Evolutionary conservation across 2,329 filamentous ascomycete species (phyloP).

Genomic region (Metarhizium guizhouense): DNA sequence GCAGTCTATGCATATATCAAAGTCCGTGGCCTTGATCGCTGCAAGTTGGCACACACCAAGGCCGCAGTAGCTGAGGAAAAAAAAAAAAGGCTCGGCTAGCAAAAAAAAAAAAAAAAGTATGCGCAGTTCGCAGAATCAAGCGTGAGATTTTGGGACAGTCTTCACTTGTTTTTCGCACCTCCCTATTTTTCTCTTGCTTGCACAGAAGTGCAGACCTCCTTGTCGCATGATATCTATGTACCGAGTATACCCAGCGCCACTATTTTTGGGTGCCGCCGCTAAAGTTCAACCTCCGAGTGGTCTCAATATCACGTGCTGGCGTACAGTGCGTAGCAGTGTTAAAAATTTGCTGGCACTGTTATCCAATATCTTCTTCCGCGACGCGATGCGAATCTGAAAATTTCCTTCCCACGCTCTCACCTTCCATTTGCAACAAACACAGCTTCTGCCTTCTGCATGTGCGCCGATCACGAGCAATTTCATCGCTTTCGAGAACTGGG

Average conservation of each 20-base stretch:
- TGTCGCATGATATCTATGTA: too few relatives aligned
- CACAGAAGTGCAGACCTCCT: too few relatives aligned
- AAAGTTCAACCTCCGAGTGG: not conserved
- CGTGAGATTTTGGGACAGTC: too few relatives aligned
- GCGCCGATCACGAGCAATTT: not conserved
- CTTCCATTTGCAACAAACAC: not conserved
- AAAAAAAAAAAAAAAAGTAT: too few relatives aligned
- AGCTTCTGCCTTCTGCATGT: not conserved
- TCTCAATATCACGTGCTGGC: conserved; percentile 14
- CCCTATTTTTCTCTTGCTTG: too few relatives aligned
- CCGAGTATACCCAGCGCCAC: not conserved
- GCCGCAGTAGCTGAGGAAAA: too few relatives aligned
- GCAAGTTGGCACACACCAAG: not conserved
- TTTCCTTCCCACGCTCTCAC: not conserved
- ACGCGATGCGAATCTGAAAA: conserved; percentile 3
- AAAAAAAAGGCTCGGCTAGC: too few relatives aligned
- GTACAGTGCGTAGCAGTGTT: conserved; percentile 17
- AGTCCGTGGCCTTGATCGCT: not conserved
- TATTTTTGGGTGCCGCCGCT: not conserved
- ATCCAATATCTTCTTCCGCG: conserved; percentile 21
- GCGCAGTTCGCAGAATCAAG: too few relatives aligned
- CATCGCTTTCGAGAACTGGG: not conserved
- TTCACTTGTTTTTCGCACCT: too few relatives aligned
- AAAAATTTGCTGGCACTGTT: conserved; percentile 24
- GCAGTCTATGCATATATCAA: not conserved